Evolutionary conservation across 2,329 filamentous ascomycete genomes (phyloP), one percentile per base, ranked within the genome.

Genomic region (Bertia moriformis): DNA sequence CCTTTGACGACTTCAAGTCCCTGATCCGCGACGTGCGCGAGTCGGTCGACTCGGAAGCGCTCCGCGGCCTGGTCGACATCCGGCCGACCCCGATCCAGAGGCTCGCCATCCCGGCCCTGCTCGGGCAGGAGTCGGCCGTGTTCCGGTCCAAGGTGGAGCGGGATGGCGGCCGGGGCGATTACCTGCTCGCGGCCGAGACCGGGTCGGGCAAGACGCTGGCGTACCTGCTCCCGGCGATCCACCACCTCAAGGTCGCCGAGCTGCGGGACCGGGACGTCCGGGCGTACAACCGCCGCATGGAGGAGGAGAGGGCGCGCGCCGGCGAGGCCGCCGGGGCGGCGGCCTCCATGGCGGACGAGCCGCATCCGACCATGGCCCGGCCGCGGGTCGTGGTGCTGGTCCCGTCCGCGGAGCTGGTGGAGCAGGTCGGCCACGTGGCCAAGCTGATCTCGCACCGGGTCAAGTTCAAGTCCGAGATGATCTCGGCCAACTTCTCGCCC

Each of bases 171-270:
- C 68, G 52, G 46, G 59, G 61, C 43, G 71, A 65, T 60, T 95
- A 86, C 52, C 68, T 98, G 12, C 67, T 98, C 38, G 91, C 91
- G 3, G 91, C 91, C 10, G 91, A 98, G 65, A 98, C 91, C 0
- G 91, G 91, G 12, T 96, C 91, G 1, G 91, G 91, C 43, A 98
- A 98, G 65, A 98, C 91, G 1, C 65, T 98, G 44, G 85, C 91
- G 4, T 98, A 98, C 53, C 65, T 96, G 4, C 60, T 95, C 4
- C 91, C 91, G 0, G 71, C 80, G 14, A 67, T 98, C 39, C 77
- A 98, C 58, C 83, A 85, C 5, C 59, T 98, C 49, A 98, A 96
- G 61, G 64, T 73, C 22, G 77, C 75, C 4, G 84, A 89, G 52
- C 65, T 66, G 0, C 56, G 62, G 12, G 80, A 87, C 45, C 55